Evolutionary conservation across 305 asterid species (phyloP), one percentile per base, ranked within the genome.

Genomic region (Striga hermonthica): DNA sequence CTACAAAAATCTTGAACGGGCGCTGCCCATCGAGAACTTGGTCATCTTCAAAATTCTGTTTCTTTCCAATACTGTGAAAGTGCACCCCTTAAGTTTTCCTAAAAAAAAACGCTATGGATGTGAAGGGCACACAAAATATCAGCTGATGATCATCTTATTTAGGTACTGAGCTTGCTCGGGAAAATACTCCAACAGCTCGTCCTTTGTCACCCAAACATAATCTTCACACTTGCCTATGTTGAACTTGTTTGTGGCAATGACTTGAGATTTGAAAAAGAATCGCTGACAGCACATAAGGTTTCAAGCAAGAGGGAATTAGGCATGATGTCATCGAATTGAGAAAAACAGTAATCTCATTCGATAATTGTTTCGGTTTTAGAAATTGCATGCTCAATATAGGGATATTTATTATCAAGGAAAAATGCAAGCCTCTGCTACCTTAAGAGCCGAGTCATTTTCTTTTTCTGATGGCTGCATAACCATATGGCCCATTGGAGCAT

Each of bases 181-280:
- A 56, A 93, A 88, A 76, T 82, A 81, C 79, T 88, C 96, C 86
- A 90, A 57, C 11, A 93, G 64, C 62, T 93, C 99, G 49, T 86
- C 96, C 86, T 90, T 93, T 0, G 97, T 88, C 60, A 79, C 97
- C 99, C 99, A 93, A 34, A 74, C 82, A 57, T 79, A 85, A 81
- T 93, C 95, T 52, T 90, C 84, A 56, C 95, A 88, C 53, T 68
- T 80, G 11, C 63, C 65, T 15, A 90, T 43, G 53, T 76, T 67
- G 56, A 81, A 77, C 81, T 86, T 85, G 84, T 76, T 76, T 67
- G 88, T 57, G 5, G 86, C 91, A 6, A 88, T 84, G 72, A 88
- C 95, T 93, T 90, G 99, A 61, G 95, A 90, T 78, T 93, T 93
- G 56, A 93, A 93, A 79, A 88, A 88, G 86, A 90, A 93, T 38